phyloP scores from a whole-genome alignment of 805 yeast species.

The Lipomyces sp. region DNA sequence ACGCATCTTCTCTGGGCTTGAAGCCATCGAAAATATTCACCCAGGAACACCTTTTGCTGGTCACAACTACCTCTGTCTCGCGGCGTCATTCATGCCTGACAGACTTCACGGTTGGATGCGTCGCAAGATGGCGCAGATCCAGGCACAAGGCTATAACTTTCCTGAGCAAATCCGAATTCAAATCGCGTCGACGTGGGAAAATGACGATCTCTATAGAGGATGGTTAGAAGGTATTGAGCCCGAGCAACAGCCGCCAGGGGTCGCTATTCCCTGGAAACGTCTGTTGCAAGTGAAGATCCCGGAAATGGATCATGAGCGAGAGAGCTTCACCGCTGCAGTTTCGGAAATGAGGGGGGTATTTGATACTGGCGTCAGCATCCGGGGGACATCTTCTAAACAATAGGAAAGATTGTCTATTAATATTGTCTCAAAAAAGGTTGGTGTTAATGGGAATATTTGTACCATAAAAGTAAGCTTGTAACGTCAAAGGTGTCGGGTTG shows the following conservation, averaged over 20 bases:
- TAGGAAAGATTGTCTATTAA: neutral
- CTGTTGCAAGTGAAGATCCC: slow-evolving; percentile 27
- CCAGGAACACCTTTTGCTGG: slow-evolving; percentile 29
- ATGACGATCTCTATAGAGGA: slow-evolving; percentile 27
- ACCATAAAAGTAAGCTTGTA: neutral
- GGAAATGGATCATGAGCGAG: slow-evolving; percentile 14
- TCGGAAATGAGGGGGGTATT: slow-evolving; percentile 32
- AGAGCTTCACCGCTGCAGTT: slow-evolving; percentile 16
- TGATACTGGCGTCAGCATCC: slow-evolving; percentile 13
- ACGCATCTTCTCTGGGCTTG: slow-evolving; percentile 27
- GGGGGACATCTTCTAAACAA: neutral
- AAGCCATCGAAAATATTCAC: slow-evolving; percentile 17
- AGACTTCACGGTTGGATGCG: slow-evolving; percentile 31
- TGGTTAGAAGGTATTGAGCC: slow-evolving; percentile 35
- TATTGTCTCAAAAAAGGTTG: neutral
- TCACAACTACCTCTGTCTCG: slow-evolving; percentile 32
- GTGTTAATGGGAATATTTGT: neutral
- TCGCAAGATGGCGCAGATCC: slow-evolving; percentile 31
- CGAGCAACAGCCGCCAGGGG: slow-evolving; percentile 19
- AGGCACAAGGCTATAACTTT: slow-evolving; percentile 29
- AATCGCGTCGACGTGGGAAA: slow-evolving; percentile 29
- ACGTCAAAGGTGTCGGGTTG: neutral
- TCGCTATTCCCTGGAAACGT: slow-evolving; percentile 31
- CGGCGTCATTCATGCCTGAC: slow-evolving; percentile 28
- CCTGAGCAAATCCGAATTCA: slow-evolving; percentile 32